These are phyloP conservation scores for Craterostigma plantagineum DNA, from an alignment of 257 asterid genomes.

Conservation along the genomic window DNA sequence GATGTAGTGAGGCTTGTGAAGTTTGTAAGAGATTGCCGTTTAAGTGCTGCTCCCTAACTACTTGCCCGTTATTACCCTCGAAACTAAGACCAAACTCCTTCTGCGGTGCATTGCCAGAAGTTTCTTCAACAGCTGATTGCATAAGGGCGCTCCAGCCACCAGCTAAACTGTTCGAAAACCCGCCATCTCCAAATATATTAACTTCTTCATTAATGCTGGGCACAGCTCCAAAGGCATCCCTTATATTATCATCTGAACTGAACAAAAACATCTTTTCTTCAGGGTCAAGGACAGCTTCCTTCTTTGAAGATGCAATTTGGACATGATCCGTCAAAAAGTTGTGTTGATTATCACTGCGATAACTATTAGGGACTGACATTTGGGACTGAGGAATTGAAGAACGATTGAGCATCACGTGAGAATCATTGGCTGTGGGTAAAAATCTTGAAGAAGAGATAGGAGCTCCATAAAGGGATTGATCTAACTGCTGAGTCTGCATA, in stretches of 20 bases:
- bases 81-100: conserved; percentile 50
- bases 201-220: conserved; percentile 35
- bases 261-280: conserved; percentile 77
- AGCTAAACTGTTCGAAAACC: conserved; percentile 30
- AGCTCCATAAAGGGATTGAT: conserved; percentile 80
- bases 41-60: conserved; percentile 21
- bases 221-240: conserved; percentile 60
- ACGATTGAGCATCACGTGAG: conserved; percentile 35
- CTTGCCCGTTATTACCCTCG: conserved; percentile 22
- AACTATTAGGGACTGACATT: conserved; percentile 17
- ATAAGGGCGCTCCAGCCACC: conserved; percentile 99
- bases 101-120: conserved; percentile 49
- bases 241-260: conserved; percentile 76
- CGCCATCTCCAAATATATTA: conserved; percentile 33
- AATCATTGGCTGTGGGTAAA: conserved; percentile 26
- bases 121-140: conserved; percentile 97
- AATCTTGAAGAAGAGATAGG: conserved; percentile 74
- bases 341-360: conserved; percentile 26
- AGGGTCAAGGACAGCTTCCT: conserved; percentile 65
- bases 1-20: conserved; percentile 11
- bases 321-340: conserved; percentile 28
- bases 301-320: conserved; percentile 18
- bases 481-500: conserved; percentile 47
- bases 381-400: conserved; percentile 32
- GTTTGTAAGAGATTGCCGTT: conserved; percentile 3